These are phyloP conservation scores for Inonotus hispidus DNA, from an alignment of 1,284 basidiomycete genomes.

Conservation along the genomic window DNA sequence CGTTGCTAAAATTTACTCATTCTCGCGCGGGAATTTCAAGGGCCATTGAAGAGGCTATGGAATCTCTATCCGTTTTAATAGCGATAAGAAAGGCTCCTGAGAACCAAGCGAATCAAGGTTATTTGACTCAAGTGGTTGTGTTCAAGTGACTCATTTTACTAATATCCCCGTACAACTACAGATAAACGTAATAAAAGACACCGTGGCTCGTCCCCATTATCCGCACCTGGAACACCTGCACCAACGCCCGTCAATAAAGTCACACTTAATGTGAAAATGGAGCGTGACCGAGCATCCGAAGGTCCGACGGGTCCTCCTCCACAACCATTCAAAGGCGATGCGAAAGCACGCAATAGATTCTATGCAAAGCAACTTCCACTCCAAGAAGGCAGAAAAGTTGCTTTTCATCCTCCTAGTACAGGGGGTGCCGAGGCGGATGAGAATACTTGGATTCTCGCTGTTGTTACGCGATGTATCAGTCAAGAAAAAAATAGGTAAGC, in stretches of 20 bases:
- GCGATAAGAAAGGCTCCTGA: constrained; percentile 69
- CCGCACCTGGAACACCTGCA: constrained; percentile 33
- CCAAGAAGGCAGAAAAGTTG: constrained; percentile 67
- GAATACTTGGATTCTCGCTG: constrained; percentile 75
- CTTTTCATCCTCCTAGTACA: constrained; percentile 60
- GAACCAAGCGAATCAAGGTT: constrained; percentile 46
- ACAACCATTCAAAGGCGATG: constrained; percentile 56
- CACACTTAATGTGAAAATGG: constrained; percentile 44
- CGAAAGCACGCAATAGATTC: constrained; percentile 57
- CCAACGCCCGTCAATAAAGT: constrained; percentile 33
- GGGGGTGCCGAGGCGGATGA: constrained; percentile 48
- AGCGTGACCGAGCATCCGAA: constrained; percentile 51
- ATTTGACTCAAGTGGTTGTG: constrained; percentile 5
- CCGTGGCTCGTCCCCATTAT: constrained; percentile 59
- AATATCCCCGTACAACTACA: constrained; percentile 21
- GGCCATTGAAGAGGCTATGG: constrained; percentile 63
- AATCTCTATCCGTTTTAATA: constrained; percentile 61
- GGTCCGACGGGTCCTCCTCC: constrained; percentile 41
- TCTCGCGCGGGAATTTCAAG: constrained; percentile 32
- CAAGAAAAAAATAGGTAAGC: constrained; percentile 60
- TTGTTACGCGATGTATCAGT: constrained; percentile 63
- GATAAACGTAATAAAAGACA: constrained; percentile 76
- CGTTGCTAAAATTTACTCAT: neutral
- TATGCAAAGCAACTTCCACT: constrained; percentile 58
- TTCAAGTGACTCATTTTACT: neutral